phyloP scores from a whole-genome alignment of 169 alveolate genomes.

The Plasmodium vivax region DNA sequence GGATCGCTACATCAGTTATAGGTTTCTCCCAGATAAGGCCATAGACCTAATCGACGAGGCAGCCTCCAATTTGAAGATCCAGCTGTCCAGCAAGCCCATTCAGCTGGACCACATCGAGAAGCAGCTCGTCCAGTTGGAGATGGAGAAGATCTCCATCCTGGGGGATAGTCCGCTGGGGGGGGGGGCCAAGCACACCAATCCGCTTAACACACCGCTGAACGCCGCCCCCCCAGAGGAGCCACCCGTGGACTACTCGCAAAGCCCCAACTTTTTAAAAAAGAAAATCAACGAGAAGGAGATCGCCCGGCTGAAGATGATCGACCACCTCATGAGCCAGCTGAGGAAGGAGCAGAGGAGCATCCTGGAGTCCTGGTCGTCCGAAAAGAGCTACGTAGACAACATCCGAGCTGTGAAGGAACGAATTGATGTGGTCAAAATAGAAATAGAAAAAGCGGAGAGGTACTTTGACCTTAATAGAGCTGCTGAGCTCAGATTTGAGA shows the following conservation, averaged over 20 bases:
- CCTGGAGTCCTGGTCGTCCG: constrained; percentile 83
- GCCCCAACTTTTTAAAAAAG: constrained; percentile 24
- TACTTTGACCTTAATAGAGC: constrained; percentile 88
- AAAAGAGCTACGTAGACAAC: constrained; percentile 85
- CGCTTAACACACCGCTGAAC: too few relatives aligned
- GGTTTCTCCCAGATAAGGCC: constrained; percentile 90
- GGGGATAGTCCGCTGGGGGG: constrained; percentile 73
- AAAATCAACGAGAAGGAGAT: constrained; percentile 65
- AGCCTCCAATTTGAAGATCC: constrained; percentile 89
- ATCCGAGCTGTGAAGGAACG: constrained; percentile 85
- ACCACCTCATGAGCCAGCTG: constrained; percentile 68
- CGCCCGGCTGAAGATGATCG: constrained; percentile 75
- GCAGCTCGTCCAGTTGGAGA: constrained; percentile 86
- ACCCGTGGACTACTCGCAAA: constrained; percentile 13
- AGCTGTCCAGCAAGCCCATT: constrained; percentile 87
- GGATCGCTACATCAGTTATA: constrained; percentile 82
- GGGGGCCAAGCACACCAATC: too few relatives aligned
- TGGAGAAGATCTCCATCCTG: constrained; percentile 86
- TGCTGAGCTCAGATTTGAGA: constrained; percentile 91
- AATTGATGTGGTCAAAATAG: constrained; percentile 86
- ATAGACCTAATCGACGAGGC: constrained; percentile 91
- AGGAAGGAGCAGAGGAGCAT: constrained; percentile 77
- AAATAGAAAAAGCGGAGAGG: constrained; percentile 88
- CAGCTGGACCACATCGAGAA: constrained; percentile 88
- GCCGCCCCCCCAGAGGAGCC: not conserved